phyloP scores from a whole-genome alignment of 2,329 filamentous ascomycete genomes.

The Cladosporium sp. region DNA sequence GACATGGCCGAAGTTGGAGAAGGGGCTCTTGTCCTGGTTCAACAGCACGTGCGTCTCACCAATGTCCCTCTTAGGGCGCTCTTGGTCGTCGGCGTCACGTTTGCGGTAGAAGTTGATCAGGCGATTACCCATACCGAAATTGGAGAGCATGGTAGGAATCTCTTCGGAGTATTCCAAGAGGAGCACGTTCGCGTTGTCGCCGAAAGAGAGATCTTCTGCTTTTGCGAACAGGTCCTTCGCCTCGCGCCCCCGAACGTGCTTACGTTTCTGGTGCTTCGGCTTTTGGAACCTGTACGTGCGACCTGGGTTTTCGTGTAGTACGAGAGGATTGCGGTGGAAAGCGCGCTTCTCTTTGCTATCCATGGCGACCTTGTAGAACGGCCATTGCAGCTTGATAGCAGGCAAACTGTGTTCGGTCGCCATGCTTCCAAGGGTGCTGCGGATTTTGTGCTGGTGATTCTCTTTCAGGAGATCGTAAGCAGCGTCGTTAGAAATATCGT shows the following conservation, averaged over 20 bases:
- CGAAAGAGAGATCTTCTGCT: constrained; percentile 70
- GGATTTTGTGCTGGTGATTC: constrained; percentile 93
- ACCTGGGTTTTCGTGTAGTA: constrained; percentile 56
- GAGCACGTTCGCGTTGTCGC: constrained; percentile 85
- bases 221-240: constrained; percentile 73
- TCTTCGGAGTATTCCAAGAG: constrained; percentile 96
- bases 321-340: constrained; percentile 77
- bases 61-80: constrained; percentile 73
- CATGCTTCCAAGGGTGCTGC: constrained; percentile 84
- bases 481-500: constrained; percentile 95
- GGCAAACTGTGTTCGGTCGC: constrained; percentile 94
- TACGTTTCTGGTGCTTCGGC: constrained; percentile 71
- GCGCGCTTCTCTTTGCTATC: constrained; percentile 68
- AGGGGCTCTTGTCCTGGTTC: constrained; percentile 92
- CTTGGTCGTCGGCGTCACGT: constrained; percentile 71
- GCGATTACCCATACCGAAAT: constrained; percentile 95
- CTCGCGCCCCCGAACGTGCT: constrained; percentile 74
- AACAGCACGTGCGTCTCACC: constrained; percentile 85
- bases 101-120: constrained; percentile 96
- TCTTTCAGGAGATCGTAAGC: constrained; percentile 95
- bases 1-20: constrained; percentile 90
- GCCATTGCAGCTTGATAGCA: constrained; percentile 85
- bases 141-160: constrained; percentile 84
- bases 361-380: constrained; percentile 89
- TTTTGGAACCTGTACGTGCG: constrained; percentile 69